These are phyloP conservation scores for Boletus rubroflammeus DNA, from an alignment of 768 basidiomycete genomes.

Conservation along the genomic window DNA sequence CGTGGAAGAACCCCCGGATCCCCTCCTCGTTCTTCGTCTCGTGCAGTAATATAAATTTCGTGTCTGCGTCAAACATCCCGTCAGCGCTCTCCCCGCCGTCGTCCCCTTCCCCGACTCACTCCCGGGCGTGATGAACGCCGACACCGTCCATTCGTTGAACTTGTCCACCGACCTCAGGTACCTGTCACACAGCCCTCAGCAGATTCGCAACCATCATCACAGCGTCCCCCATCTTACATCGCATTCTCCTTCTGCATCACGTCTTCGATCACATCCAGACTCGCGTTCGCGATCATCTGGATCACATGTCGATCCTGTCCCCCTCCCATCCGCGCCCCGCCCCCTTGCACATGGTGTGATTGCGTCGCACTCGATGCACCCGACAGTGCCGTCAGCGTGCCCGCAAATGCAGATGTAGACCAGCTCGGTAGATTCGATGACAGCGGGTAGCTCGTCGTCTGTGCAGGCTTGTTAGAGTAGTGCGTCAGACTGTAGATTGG, in stretches of 20 bases:
- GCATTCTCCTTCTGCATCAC: constrained; percentile 76
- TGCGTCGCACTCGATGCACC: constrained; percentile 78
- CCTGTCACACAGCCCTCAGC: constrained; percentile 46
- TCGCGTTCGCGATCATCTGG: constrained; percentile 98
- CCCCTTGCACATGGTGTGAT: constrained; percentile 55
- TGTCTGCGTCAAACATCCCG: constrained; percentile 50
- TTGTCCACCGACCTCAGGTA: constrained; percentile 94
- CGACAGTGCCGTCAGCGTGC: constrained; percentile 81
- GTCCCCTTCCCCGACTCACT: constrained; percentile 51
- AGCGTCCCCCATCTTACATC: constrained; percentile 56
- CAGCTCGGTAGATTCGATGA: constrained; percentile 83
- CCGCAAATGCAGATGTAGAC: constrained; percentile 90
- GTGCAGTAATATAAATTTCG: constrained; percentile 92
- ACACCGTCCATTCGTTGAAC: constrained; percentile 99
- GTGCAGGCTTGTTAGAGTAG: constrained; percentile 70
- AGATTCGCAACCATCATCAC: constrained; percentile 6
- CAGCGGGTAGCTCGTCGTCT: constrained; percentile 59
- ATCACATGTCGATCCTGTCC: constrained; percentile 91
- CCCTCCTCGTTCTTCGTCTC: constrained; percentile 98
- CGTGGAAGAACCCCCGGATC: constrained; percentile 86
- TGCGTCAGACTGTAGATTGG: constrained; percentile 83
- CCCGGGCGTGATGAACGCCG: constrained; percentile 91
- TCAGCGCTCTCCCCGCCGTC: neutral
- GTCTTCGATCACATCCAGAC: constrained; percentile 93
- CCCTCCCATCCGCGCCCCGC: constrained; percentile 65